Percentiles rank a stretch among this genome's conserved stretches.
phyloP scores from a whole-genome alignment of 2,329 filamentous ascomycete genomes.

The Coniochaeta prunicola region DNA sequence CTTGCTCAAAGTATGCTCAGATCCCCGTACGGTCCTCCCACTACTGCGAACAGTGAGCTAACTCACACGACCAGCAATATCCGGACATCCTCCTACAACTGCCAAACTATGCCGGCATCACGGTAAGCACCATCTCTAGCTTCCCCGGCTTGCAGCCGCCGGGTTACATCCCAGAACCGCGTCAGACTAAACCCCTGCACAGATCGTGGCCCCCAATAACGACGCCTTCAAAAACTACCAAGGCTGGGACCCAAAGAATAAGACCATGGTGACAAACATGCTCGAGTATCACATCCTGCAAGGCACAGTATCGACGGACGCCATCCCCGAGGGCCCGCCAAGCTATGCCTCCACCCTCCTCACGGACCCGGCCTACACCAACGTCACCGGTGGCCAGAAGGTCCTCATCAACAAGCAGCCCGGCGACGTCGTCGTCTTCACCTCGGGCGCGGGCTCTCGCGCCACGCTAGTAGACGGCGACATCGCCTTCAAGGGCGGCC shows the following conservation, averaged over 20 bases:
- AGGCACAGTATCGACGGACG: conserved; percentile 34
- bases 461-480: conserved; percentile 34
- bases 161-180: background rate
- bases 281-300: conserved; percentile 57
- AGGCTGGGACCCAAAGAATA: conserved; percentile 36
- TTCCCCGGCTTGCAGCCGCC: background rate
- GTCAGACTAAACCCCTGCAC: conserved; percentile 1
- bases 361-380: conserved; percentile 31
- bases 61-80: conserved; percentile 28
- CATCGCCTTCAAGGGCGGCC: conserved; percentile 38
- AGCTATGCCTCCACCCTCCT: conserved; percentile 37
- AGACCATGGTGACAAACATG: conserved; percentile 37
- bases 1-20: conserved; percentile 30
- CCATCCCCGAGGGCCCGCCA: conserved; percentile 27
- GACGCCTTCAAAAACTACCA: conserved; percentile 48
- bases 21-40: background rate
- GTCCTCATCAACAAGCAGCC: conserved; percentile 38
- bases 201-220: conserved; percentile 51
- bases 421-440: conserved; percentile 30
- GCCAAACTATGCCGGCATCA: conserved; percentile 34
- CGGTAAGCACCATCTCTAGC: conserved; percentile 22
- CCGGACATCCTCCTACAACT: conserved; percentile 36
- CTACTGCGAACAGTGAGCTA: no score
- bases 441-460: conserved; percentile 31
- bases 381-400: conserved; percentile 42